Conservation (phyloP, 164 flowering plant genomes). For the Liriodendron chinense region DNA sequence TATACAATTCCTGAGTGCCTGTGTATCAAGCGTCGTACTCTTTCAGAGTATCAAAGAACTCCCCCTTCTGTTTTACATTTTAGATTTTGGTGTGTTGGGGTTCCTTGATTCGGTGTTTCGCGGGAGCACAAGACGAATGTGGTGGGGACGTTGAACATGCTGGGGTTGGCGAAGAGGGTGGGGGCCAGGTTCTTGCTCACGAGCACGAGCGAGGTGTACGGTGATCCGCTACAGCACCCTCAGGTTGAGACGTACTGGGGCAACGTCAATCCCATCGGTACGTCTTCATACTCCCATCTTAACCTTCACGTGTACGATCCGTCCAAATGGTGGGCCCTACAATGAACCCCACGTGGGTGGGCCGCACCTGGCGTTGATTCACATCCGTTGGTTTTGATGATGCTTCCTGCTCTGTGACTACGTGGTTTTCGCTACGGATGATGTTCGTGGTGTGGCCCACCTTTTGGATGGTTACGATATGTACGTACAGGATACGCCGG, state of each 20-base stretch:
- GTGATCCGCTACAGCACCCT: conserved; percentile 95
- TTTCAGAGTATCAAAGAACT: too few relatives aligned
- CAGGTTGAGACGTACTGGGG: conserved; percentile 98
- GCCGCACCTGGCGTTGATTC: too few relatives aligned
- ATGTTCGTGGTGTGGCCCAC: too few relatives aligned
- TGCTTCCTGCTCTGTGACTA: too few relatives aligned
- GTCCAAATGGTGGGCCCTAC: too few relatives aligned
- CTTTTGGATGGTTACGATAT: too few relatives aligned
- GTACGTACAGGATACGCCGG: too few relatives aligned
- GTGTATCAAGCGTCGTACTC: too few relatives aligned
- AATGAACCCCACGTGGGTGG: too few relatives aligned
- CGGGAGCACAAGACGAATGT: conserved; percentile 85
- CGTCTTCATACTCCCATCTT: not conserved
- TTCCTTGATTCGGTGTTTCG: conserved; percentile 26
- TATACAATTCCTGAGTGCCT: too few relatives aligned
- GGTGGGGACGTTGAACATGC: conserved; percentile 96
- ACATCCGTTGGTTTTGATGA: too few relatives aligned
- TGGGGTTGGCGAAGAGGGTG: conserved; percentile 90
- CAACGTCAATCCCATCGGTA: conserved; percentile 96
- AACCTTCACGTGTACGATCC: not conserved
- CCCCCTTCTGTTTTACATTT: not conserved
- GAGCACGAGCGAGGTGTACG: conserved; percentile 97
- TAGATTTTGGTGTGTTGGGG: not conserved
- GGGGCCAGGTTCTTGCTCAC: conserved; percentile 94
- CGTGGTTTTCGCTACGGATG: too few relatives aligned